A percentile compares a stretch with the other conserved stretches of the same genome.
These are phyloP conservation scores for Mucor saturninus DNA, from an alignment of 371 early-diverging fungal genomes.

Conservation along the genomic window DNA sequence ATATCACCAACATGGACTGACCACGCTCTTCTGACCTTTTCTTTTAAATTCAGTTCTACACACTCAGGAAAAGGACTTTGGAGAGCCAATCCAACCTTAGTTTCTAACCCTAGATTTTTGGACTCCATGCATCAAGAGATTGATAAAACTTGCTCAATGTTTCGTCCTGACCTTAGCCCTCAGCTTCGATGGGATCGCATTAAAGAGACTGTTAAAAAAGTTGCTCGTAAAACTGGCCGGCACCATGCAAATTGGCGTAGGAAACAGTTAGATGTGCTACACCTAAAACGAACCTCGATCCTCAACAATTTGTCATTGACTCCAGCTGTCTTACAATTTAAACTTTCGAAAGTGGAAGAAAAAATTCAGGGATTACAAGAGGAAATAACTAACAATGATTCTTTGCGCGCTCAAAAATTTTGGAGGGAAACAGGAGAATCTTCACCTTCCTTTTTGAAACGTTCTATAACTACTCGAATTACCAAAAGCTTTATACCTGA, in stretches of 20 bases:
- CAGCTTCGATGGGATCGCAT: not conserved
- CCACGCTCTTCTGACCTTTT: constrained; percentile 1
- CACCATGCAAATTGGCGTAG: too few species aligned
- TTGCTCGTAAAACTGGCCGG: not conserved
- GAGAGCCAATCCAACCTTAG: not conserved
- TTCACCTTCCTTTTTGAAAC: constrained; percentile 14
- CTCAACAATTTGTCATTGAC: not conserved
- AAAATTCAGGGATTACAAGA: constrained; percentile 5
- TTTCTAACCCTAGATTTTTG: not conserved
- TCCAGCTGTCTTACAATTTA: too few species aligned
- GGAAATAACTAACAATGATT: not conserved
- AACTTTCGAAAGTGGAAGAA: not conserved
- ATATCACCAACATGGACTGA: constrained; percentile 11
- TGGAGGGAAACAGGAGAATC: constrained; percentile 17
- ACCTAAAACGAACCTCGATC: not conserved
- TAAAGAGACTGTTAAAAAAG: not conserved
- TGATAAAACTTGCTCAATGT: not conserved
- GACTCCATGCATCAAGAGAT: not conserved
- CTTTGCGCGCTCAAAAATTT: not conserved
- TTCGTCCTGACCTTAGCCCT: not conserved
- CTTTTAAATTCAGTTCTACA: not conserved
- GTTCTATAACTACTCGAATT: not conserved
- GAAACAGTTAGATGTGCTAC: not conserved
- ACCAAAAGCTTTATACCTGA: not conserved
- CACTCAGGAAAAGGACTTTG: not conserved